Evolutionary conservation across 495 filamentous ascomycete genomes (phyloP).

Genomic region (Talaromyces nanjingensis): DNA sequence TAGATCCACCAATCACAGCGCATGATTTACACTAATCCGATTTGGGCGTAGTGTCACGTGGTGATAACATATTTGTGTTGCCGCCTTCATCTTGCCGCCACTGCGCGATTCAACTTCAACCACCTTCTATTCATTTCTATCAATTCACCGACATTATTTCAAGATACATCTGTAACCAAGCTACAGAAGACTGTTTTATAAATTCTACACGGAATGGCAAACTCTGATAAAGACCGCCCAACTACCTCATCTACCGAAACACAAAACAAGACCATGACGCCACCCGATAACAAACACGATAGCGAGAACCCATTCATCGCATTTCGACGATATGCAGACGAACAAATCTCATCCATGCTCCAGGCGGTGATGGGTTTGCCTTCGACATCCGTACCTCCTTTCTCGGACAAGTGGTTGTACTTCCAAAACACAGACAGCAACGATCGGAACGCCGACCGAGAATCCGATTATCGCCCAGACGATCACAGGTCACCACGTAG

Average conservation of each 20-base stretch:
- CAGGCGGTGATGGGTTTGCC: constrained; percentile 46
- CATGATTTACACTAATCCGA: too few species aligned
- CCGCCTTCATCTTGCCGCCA: too few species aligned
- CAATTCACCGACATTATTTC: too few species aligned
- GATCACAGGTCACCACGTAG: neutral
- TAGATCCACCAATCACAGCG: too few species aligned
- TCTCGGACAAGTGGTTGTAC: constrained; percentile 28
- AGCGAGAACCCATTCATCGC: constrained; percentile 51
- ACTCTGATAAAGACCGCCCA: neutral
- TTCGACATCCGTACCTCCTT: constrained; percentile 22
- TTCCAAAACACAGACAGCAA: constrained; percentile 27
- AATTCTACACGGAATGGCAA: neutral
- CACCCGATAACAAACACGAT: constrained; percentile 12
- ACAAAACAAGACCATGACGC: neutral
- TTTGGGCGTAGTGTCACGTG: too few species aligned
- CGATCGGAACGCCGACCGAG: constrained; percentile 13
- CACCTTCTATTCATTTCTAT: too few species aligned
- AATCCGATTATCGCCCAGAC: neutral
- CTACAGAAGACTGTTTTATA: too few species aligned
- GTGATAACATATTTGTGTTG: too few species aligned
- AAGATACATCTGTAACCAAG: too few species aligned
- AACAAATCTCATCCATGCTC: constrained; percentile 48
- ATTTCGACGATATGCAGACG: constrained; percentile 54
- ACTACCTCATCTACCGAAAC: neutral
- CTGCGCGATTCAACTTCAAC: too few species aligned